Evolutionary conservation across 1,139 yeast species (phyloP).

Genomic region (Scheffersomyces segobiensis): DNA sequence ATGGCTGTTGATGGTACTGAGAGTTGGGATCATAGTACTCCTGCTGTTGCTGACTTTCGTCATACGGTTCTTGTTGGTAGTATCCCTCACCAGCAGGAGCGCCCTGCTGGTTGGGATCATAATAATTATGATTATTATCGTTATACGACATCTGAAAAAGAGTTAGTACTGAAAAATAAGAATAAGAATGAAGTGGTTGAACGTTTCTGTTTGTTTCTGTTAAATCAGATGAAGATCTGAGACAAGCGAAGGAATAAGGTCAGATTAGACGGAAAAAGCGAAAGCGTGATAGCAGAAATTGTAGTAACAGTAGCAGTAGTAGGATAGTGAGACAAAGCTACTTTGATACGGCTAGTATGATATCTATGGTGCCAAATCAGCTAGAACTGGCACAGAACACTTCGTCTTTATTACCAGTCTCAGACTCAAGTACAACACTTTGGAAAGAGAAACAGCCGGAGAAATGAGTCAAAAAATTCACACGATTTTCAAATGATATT

Average conservation of each 20-base stretch:
- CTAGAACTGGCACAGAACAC: not conserved
- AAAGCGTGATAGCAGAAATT: not conserved
- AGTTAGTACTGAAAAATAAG: slow-evolving; percentile 19
- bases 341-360: not conserved
- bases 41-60: slow-evolving; percentile 25
- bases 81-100: slow-evolving; percentile 43
- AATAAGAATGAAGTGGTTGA: not conserved
- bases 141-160: slow-evolving; percentile 47
- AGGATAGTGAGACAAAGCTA: not conserved
- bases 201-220: not conserved
- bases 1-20: slow-evolving; percentile 55
- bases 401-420: not conserved
- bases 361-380: not conserved
- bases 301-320: not conserved
- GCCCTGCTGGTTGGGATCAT: slow-evolving; percentile 46
- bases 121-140: slow-evolving; percentile 52
- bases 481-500: not conserved
- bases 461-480: not conserved
- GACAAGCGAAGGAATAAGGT: not conserved
- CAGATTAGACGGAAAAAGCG: not conserved
- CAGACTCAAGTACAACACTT: not conserved
- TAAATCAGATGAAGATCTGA: not conserved
- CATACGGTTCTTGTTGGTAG: slow-evolving; percentile 50
- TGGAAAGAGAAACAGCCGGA: not conserved
- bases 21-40: slow-evolving; percentile 50